These are phyloP conservation scores for Vicia sativa DNA, from an alignment of 306 rosid genomes.

Conservation along the genomic window DNA sequence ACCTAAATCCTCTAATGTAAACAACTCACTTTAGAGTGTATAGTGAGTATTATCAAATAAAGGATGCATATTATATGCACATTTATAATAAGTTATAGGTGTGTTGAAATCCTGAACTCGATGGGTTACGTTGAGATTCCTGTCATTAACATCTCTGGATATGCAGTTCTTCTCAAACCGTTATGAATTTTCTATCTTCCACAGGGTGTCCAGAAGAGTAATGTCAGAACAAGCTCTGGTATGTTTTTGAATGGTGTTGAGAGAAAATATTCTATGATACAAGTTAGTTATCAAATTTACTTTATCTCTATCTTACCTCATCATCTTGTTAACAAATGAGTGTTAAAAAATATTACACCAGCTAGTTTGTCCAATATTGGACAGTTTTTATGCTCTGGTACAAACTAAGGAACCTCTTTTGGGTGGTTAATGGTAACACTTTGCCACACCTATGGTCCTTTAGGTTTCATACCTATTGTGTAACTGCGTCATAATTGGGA, in stretches of 20 bases:
- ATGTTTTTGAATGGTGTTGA: conserved; percentile 78
- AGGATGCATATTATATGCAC: background rate
- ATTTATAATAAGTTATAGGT: background rate
- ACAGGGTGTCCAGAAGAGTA: conserved; percentile 79
- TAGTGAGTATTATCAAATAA: background rate
- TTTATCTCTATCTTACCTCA: conserved; percentile 10
- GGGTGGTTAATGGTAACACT: too few species aligned
- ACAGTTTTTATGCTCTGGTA: conserved; percentile 7
- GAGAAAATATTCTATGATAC: conserved; percentile 74
- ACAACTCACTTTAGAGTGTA: background rate
- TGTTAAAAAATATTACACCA: conserved; percentile 21
- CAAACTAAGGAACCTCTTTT: conserved; percentile 18
- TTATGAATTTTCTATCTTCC: conserved; percentile 35
- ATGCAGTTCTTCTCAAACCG: conserved; percentile 32
- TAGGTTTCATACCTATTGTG: too few species aligned
- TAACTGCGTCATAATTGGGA: conserved; percentile 18
- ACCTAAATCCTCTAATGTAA: background rate
- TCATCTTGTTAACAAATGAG: conserved; percentile 6
- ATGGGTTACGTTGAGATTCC: background rate
- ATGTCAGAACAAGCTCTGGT: conserved; percentile 95
- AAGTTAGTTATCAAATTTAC: conserved; percentile 51
- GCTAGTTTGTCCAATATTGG: conserved; percentile 26
- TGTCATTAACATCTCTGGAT: conserved; percentile 15
- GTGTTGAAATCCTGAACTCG: background rate
- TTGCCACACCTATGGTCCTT: too few species aligned